Percentiles rank a stretch among this genome's conserved stretches.
Evolutionary conservation across 2,329 filamentous ascomycete genomes (phyloP).

Genomic region (Aspergillus hortae): DNA sequence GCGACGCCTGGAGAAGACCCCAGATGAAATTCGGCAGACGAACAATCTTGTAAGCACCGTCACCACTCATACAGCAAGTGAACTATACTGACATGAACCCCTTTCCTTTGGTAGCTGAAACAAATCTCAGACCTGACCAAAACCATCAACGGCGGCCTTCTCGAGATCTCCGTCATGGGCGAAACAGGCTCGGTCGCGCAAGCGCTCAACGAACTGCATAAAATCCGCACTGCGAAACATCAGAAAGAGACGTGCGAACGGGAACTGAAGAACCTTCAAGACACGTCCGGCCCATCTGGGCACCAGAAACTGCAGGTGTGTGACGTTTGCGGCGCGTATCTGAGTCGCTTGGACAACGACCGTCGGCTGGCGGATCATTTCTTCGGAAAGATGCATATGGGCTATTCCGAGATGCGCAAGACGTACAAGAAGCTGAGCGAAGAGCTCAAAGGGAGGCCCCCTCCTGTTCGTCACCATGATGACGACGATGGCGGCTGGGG

Average conservation of each 20-base stretch:
- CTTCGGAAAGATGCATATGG: conserved; percentile 98
- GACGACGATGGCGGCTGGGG: conserved; percentile 50
- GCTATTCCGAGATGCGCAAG: conserved; percentile 97
- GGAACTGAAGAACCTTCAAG: conserved; percentile 83
- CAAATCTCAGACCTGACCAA: conserved; percentile 75
- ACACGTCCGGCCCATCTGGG: conserved; percentile 87
- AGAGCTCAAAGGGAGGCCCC: conserved; percentile 72
- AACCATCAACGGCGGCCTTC: conserved; percentile 75
- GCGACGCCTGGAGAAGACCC: conserved; percentile 89
- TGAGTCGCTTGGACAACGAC: conserved; percentile 90
- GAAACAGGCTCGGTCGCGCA: conserved; percentile 76
- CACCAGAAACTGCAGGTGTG: conserved; percentile 99
- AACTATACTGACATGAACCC: background rate
- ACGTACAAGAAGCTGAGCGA: conserved; percentile 82
- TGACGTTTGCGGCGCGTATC: conserved; percentile 95
- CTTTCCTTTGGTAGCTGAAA: conserved; percentile 58
- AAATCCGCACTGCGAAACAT: conserved; percentile 73
- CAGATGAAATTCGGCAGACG: conserved; percentile 94
- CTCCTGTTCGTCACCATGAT: conserved; percentile 55
- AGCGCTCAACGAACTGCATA: conserved; percentile 84
- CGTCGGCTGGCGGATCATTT: conserved; percentile 92
- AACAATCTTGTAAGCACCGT: conserved; percentile 64
- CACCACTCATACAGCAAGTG: background rate
- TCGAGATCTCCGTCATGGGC: conserved; percentile 82
- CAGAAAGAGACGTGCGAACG: conserved; percentile 80